Conservation (phyloP, 2,329 filamentous ascomycete genomes). For the Ophiostoma australiae region DNA sequence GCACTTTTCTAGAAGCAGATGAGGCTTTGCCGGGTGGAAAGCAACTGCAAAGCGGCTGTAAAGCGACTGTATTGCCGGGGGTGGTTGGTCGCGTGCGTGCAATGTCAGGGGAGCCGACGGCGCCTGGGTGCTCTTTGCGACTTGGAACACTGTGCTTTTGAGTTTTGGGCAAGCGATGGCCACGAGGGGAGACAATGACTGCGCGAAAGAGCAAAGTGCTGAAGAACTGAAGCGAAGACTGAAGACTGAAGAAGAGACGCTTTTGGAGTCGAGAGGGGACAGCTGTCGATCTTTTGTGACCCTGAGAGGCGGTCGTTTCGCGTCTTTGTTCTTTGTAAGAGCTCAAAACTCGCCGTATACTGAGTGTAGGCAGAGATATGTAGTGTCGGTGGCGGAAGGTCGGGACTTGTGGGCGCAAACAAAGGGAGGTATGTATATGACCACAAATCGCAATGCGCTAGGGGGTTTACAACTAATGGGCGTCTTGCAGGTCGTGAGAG, state of each 20-base stretch:
- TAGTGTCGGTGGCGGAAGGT: not conserved
- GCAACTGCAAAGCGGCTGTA: not conserved
- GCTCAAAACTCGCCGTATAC: not conserved
- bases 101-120: not conserved
- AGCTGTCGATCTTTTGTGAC: not conserved
- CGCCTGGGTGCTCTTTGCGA: not conserved
- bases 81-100: constrained; percentile 22
- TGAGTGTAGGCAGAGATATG: not conserved
- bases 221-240: not conserved
- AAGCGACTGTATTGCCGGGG: not conserved
- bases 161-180: not conserved
- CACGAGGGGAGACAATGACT: not conserved
- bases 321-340: constrained; percentile 2
- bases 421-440: not conserved
- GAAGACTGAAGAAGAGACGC: not conserved
- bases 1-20: not conserved
- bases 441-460: constrained; percentile 10
- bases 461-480: not conserved
- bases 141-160: not conserved
- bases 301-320: not conserved
- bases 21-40: not conserved
- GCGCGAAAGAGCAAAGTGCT: not conserved
- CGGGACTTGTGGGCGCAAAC: constrained; percentile 14
- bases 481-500: not conserved
- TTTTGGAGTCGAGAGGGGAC: not conserved